phyloP scores from a whole-genome alignment of 148 eudicot genomes.

The Amaranthus cruentus region DNA sequence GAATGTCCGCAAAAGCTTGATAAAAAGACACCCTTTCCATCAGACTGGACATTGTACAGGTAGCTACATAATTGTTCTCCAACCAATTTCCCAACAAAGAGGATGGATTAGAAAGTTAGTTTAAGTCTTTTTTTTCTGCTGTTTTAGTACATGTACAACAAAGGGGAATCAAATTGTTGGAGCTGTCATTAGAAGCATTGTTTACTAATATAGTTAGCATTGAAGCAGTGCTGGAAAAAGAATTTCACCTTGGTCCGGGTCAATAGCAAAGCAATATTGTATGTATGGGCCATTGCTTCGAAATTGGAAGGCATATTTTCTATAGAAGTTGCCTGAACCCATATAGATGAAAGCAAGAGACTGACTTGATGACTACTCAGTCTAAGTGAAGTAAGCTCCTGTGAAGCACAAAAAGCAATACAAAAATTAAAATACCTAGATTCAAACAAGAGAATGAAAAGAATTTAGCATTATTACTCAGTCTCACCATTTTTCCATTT shows the following conservation, averaged over 20 bases:
- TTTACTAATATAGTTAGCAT: not conserved
- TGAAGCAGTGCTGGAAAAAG: not conserved
- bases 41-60: slow-evolving; percentile 1
- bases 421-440: not conserved
- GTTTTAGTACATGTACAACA: not conserved
- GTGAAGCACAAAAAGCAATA: slow-evolving; percentile 10
- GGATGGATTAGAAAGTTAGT: not conserved
- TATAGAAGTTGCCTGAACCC: slow-evolving; percentile 67
- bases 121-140: no score
- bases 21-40: not conserved
- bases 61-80: not conserved
- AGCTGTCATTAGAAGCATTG: not conserved
- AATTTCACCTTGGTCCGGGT: slow-evolving; percentile 60
- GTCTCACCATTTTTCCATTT: slow-evolving; percentile 49
- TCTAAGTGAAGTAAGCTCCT: slow-evolving; percentile 65
- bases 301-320: slow-evolving; percentile 71
- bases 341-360: slow-evolving; percentile 79
- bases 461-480: not conserved
- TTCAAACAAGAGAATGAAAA: not conserved
- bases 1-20: no score
- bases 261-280: slow-evolving; percentile 57
- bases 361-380: slow-evolving; percentile 85
- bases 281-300: slow-evolving; percentile 83
- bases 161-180: not conserved
- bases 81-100: not conserved